A percentile compares a stretch with the other conserved stretches of the same genome.
phyloP scores from a whole-genome alignment of 768 basidiomycete species.

The Austroboletus eburneus region DNA sequence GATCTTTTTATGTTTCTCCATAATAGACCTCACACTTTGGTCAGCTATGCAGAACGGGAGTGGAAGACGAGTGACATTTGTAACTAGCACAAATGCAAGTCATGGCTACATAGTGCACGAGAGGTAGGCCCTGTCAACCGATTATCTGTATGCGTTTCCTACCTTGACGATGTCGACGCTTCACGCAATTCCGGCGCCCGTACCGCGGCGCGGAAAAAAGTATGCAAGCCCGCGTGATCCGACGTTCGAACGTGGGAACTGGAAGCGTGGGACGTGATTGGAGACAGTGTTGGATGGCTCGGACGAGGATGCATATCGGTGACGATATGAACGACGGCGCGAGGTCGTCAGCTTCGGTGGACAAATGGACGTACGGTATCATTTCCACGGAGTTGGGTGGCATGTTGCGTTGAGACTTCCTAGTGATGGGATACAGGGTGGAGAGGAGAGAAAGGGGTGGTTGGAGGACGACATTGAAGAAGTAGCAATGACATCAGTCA shows the following conservation, averaged over 20 bases:
- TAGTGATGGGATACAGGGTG: slow-evolving; percentile 19
- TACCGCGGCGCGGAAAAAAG: slow-evolving; percentile 69
- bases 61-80: too few relatives aligned
- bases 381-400: slow-evolving; percentile 57
- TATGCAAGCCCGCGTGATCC: slow-evolving; percentile 87
- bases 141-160: slow-evolving; percentile 80
- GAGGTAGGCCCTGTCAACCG: slow-evolving; percentile 68
- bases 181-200: slow-evolving; percentile 86
- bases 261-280: slow-evolving; percentile 56
- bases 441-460: slow-evolving; percentile 43
- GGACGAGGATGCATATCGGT: slow-evolving; percentile 25
- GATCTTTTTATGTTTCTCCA: too few relatives aligned
- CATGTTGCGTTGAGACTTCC: slow-evolving; percentile 42
- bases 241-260: slow-evolving; percentile 52
- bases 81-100: too few relatives aligned
- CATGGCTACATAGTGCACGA: too few relatives aligned
- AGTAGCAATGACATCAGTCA: too few relatives aligned
- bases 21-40: too few relatives aligned
- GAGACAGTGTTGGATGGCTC: slow-evolving; percentile 56
- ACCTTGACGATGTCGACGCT: slow-evolving; percentile 75
- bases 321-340: slow-evolving; percentile 6
- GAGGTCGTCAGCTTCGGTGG: slow-evolving; percentile 13
- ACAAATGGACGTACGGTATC: slow-evolving; percentile 49
- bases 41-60: too few relatives aligned
- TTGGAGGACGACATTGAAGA: slow-evolving; percentile 58